Evolutionary conservation across 352 stramenopile species (phyloP), one percentile per base, ranked within the genome.

Genomic region (Globisporangium polare): DNA sequence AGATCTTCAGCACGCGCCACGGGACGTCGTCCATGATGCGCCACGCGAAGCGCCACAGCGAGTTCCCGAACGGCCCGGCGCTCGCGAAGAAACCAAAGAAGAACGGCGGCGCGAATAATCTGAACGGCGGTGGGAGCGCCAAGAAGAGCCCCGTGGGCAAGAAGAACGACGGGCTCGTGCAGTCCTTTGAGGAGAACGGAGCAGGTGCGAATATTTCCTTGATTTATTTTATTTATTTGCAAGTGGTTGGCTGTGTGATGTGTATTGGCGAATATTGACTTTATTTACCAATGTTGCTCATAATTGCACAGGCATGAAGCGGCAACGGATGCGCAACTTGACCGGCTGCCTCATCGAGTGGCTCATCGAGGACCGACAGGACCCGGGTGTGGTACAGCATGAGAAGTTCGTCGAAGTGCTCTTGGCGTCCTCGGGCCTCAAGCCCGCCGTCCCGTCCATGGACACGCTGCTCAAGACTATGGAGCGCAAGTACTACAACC

Each of bases 11-110:
- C 27, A 90, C 83, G 57, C 70, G 83, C n/a, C 83, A 92, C 58
- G 83, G 83, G 54, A 92, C 83, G 53, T 92, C 83, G 50, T 88
- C 75, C 12, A 92, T 92, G 83, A 92, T 92, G 83, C 83, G 83
- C 27, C 83, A 92, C 56, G 83, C 83, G 33, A 92, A 89, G 73
- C 74, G 83, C 39, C 83, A 92, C 59, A 88, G 59, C 50, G 83
- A 92, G 54, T 81, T 82, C 39, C 75, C 83, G 20, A 89, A 86
- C 60, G 79, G 77, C 15, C 65, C 70, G 12, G 58, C 73, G 8
- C 60, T 61, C 20, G 59, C 60, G 15, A 89, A 87, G 63, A 89
- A 87, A 26, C 60, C 53, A 22, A 88, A 84, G 56, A 89, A 88
- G 62, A 63, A 42, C 22, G 51, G 46, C 18, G 70, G 45, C 18